These are phyloP conservation scores for Puccinia polysora DNA, from an alignment of 1,284 basidiomycete genomes.

Conservation along the genomic window DNA sequence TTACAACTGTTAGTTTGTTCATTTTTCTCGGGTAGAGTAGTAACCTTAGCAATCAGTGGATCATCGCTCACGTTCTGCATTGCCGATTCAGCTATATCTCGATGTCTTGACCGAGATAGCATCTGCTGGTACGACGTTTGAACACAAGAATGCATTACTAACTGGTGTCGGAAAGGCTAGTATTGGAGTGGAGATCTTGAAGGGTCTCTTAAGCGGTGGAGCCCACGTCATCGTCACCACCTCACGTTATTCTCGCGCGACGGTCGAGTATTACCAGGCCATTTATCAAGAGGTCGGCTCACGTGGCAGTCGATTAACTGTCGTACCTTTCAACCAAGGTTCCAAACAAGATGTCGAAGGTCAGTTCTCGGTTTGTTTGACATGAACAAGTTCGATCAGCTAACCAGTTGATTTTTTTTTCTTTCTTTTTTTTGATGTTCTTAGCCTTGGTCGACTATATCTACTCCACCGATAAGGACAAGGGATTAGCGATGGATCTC, in stretches of 20 bases:
- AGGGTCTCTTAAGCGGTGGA: conserved; percentile 90
- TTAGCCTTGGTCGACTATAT: conserved; percentile 90
- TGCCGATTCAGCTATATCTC: conserved; percentile 59
- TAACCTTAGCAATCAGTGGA: no score
- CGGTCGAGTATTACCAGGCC: conserved; percentile 95
- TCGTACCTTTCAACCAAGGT: conserved; percentile 97
- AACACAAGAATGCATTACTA: conserved; percentile 95
- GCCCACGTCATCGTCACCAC: conserved; percentile 96
- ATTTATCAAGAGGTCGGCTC: conserved; percentile 95
- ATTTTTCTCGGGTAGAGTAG: no score
- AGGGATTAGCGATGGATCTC: conserved; percentile 76
- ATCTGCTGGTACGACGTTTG: conserved; percentile 93
- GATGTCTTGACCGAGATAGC: conserved; percentile 97
- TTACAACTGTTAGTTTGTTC: conserved; percentile 59
- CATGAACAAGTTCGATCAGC: background rate
- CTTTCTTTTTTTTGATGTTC: background rate
- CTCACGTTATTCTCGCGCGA: conserved; percentile 84
- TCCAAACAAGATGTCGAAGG: conserved; percentile 92
- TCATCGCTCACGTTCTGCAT: conserved; percentile 61
- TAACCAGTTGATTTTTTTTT: background rate
- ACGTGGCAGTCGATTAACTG: conserved; percentile 87
- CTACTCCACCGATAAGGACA: conserved; percentile 65
- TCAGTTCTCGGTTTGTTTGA: conserved; percentile 7
- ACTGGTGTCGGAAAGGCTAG: conserved; percentile 97
- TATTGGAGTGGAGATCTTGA: conserved; percentile 94